Evolutionary conservation across 257 asterid species (phyloP), one percentile per base, ranked within the genome.

Genomic region (Rauvolfia tetraphylla): DNA sequence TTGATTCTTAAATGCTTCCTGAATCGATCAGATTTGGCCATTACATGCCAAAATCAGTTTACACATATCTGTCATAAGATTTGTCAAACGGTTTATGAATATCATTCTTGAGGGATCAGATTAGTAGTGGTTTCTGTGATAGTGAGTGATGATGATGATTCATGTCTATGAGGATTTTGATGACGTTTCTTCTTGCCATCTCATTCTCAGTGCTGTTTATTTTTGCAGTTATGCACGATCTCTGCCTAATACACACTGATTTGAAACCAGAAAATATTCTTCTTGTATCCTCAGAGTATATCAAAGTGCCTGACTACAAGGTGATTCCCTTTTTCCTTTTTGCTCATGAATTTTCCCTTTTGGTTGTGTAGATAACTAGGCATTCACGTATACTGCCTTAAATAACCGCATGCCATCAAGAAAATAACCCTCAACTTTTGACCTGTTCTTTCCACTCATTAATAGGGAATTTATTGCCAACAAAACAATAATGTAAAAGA

Each of bases 251-350:
- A 79, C 97, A 92, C 90, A 92, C 96, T 22, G 97, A 92, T 83
- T 82, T 92, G 83, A 92, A 92, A 80, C 97, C 96, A 54, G 96
- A 92, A 83, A 92, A 90, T 80, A 89, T 92, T 78, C 96, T 92
- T 80, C 96, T 92, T 71, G 95, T 90, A 72, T 90, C 96, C 38
- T 76, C 97, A 5, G 97, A 92, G 84, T 89, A 81, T 63, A 79
- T 92, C 17, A 92, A 86, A 81, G 89, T 92, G 46, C 97, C 93
- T 73, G 95, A 89, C 70, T 88, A 82, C 84, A 92, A 90, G 96
- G 97, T 92, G 74, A 73, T 81, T 36, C 71, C 78, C 61, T 68
- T 56, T 75, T 11, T 58, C 33, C 18, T 63, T 25, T 20, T 3
- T 72, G 13, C 11, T 15, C 17, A 46, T 46, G 53, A 53, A 25